Evolutionary conservation across 306 rosid genomes (phyloP), one percentile per base, ranked within the genome.

Genomic region (Mucuna pruriens): DNA sequence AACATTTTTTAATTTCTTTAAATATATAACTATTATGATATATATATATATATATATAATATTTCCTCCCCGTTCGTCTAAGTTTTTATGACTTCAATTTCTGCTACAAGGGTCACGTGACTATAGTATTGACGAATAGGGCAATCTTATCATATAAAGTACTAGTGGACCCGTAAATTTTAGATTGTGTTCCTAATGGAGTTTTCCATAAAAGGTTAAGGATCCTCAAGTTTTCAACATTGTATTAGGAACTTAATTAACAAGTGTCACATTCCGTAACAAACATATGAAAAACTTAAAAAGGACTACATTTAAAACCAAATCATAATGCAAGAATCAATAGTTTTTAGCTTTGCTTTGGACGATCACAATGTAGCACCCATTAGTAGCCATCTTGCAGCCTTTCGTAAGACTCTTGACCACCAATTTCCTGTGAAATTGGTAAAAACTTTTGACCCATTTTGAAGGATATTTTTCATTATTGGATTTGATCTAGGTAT

Each of bases 191-290:
- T 63, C 46, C 38, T 20, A 16, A 36, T 65, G 12, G 68, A 25
- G 68, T 22, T 78, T 78, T 52, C 68, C 76, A 25, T 52, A 78
- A 66, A 78, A 51, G 75, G 44, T 64, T 36, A 49, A 77, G 29
- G 75, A 49, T 40, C 66, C 19, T 64, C 65, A 65, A 36, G 1
- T 64, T 33, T 64, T 49, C 74, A 77, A 64, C 74, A 61, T 62
- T 44, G 29, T 75, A 60, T 75, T 29, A 44, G 61, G 45, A 9
- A 67, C 80, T 61, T 75, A 76, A 62, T 44, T 44, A 76, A 60
- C 58, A 76, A 75, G 57, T 23, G 57, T 23, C 25, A 16, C 54
- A 38, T 22, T 71, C 5, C 46, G 26, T 42, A 44, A 16, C 45
- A 75, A 75, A 45, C 6, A 9, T 22, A 1, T 13, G 69, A 60